phyloP scores from a whole-genome alignment of 1,284 basidiomycete species.

The Pulchroboletus neoregius region DNA sequence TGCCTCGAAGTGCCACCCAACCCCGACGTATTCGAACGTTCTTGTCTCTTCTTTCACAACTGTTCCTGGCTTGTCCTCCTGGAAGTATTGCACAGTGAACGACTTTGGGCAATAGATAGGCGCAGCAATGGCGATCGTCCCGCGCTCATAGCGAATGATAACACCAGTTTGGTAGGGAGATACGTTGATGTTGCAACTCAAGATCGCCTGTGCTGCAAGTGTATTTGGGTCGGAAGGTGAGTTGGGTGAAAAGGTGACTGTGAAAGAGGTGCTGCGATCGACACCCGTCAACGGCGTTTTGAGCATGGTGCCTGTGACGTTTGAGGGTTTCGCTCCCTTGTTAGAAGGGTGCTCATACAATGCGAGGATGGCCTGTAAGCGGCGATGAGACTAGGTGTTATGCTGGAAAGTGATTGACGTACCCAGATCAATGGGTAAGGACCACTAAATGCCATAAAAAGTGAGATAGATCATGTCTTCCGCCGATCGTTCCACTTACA shows the following conservation, averaged over 20 bases:
- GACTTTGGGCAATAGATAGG: constrained; percentile 63
- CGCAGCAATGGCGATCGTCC: constrained; percentile 56
- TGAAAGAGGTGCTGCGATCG: constrained; percentile 75
- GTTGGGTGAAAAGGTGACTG: constrained; percentile 58
- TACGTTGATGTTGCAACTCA: constrained; percentile 60
- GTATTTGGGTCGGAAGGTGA: constrained; percentile 34
- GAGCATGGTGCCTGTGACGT: constrained; percentile 59
- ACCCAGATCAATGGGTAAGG: constrained; percentile 85
- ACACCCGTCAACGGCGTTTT: constrained; percentile 77
- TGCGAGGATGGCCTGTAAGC: constrained; percentile 59
- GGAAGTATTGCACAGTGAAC: constrained; percentile 62
- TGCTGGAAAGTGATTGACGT: constrained; percentile 6
- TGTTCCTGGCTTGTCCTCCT: constrained; percentile 45
- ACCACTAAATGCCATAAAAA: constrained; percentile 44
- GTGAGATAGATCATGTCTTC: background rate
- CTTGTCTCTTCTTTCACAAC: constrained; percentile 53
- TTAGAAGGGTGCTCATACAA: constrained; percentile 81
- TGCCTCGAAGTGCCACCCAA: constrained; percentile 73
- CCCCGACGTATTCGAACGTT: constrained; percentile 53
- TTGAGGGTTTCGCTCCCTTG: constrained; percentile 50
- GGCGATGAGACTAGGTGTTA: constrained; percentile 10
- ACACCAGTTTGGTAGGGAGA: constrained; percentile 46
- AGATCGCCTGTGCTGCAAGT: constrained; percentile 61
- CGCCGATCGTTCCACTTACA: constrained; percentile 43
- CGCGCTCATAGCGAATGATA: constrained; percentile 63